phyloP scores from a whole-genome alignment of 257 asterid species.

The Striga asiatica region DNA sequence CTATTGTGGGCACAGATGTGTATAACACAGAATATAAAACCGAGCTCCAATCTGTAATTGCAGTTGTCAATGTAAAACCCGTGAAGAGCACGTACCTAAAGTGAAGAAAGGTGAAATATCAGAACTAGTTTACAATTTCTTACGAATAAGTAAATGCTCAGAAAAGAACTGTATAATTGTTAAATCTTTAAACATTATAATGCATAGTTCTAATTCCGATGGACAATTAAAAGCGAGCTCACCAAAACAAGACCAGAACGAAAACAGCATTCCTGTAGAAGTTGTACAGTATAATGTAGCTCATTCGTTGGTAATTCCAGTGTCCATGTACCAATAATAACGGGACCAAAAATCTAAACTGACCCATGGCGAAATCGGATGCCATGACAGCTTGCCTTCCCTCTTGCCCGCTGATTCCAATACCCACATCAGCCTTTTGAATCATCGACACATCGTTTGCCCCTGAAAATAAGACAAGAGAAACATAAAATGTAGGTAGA shows the following conservation, averaged over 20 bases:
- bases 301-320: conserved; percentile 79
- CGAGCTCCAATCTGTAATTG: conserved; percentile 97
- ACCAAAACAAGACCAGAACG: conserved; percentile 88
- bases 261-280: conserved; percentile 82
- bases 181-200: not conserved
- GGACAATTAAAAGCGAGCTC: conserved; percentile 24
- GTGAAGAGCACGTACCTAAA: conserved; percentile 83
- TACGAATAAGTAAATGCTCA: not conserved
- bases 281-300: conserved; percentile 90
- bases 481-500: not conserved
- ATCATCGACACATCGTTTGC: conserved; percentile 99
- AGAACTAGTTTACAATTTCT: not conserved
- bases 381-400: conserved; percentile 87
- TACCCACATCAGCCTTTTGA: conserved; percentile 98
- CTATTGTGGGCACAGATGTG: conserved; percentile 72
- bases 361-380: conserved; percentile 55
- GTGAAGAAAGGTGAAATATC: not conserved
- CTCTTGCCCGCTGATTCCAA: conserved; percentile 98
- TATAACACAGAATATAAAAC: conserved; percentile 77
- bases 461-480: conserved; percentile 38
- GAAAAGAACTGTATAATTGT: not conserved
- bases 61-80: conserved; percentile 72
- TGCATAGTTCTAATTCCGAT: too few species aligned
- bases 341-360: conserved; percentile 50
- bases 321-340: conserved; percentile 54